A percentile compares a stretch with the other conserved stretches of the same genome.
These are phyloP conservation scores for Tricholoma matsutake DNA, from an alignment of 768 basidiomycete species.

Conservation along the genomic window DNA sequence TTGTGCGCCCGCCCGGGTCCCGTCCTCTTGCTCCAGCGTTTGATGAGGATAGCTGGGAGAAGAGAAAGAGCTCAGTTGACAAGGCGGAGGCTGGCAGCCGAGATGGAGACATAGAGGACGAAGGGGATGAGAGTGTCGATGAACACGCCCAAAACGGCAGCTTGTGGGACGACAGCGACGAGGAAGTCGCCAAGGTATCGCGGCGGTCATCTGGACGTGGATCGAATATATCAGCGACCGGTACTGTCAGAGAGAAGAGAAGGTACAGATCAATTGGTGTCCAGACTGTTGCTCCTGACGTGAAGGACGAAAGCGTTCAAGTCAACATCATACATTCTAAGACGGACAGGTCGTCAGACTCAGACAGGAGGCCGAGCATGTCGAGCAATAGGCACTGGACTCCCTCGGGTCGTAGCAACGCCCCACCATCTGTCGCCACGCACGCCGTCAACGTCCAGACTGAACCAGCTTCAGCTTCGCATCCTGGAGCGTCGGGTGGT, in stretches of 20 bases:
- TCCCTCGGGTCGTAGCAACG: conserved; percentile 22
- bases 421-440: conserved; percentile 20
- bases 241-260: conserved; percentile 41
- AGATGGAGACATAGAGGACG: conserved; percentile 82
- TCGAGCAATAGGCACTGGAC: conserved; percentile 27
- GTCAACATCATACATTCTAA: conserved; percentile 32
- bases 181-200: conserved; percentile 23
- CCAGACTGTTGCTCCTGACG: conserved; percentile 61
- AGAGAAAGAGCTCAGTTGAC: conserved; percentile 48
- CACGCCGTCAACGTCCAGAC: conserved; percentile 10
- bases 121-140: conserved; percentile 52
- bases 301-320: conserved; percentile 58
- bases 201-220: conserved; percentile 32
- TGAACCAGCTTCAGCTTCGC: conserved; percentile 11
- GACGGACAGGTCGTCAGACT: conserved; percentile 3
- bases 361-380: conserved; percentile 14
- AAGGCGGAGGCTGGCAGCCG: conserved; percentile 66
- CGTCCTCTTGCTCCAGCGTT: conserved; percentile 46
- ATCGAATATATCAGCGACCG: conserved; percentile 33
- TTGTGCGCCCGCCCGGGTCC: conserved; percentile 49
- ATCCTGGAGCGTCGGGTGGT: conserved; percentile 1
- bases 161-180: conserved; percentile 35
- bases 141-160: conserved; percentile 23
- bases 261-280: conserved; percentile 66
- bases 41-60: conserved; percentile 41